Conservation (phyloP, 2,329 filamentous ascomycete species). For the Malbranchea zuffiana region DNA sequence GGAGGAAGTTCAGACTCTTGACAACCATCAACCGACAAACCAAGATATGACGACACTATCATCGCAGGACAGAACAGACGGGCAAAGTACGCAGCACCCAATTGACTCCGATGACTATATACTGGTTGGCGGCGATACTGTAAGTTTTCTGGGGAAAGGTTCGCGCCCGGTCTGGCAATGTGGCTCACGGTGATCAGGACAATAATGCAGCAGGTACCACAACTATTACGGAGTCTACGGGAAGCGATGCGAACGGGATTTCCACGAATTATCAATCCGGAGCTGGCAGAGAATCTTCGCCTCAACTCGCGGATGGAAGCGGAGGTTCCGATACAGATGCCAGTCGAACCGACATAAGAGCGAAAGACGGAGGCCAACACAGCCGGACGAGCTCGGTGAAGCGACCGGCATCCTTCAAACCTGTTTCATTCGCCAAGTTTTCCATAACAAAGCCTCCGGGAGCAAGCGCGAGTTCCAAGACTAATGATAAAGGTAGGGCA, state of each 20-base stretch:
- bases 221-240: slow-evolving; percentile 17
- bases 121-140: slow-evolving; percentile 14
- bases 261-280: slow-evolving; percentile 28
- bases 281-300: slow-evolving; percentile 30
- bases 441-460: slow-evolving; percentile 52
- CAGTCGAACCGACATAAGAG: slow-evolving; percentile 43
- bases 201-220: slow-evolving; percentile 5
- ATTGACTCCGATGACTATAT: background rate
- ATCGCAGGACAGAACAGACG: slow-evolving; percentile 9
- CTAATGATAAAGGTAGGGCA: slow-evolving; percentile 43
- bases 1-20: slow-evolving; percentile 28
- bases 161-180: slow-evolving; percentile 1
- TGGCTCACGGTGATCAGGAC: slow-evolving; percentile 5
- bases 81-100: slow-evolving; percentile 3
- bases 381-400: slow-evolving; percentile 44
- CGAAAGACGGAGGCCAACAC: slow-evolving; percentile 33
- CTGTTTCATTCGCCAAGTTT: slow-evolving; percentile 56
- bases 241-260: slow-evolving; percentile 30
- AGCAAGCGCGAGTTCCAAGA: slow-evolving; percentile 41
- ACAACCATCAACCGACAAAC: slow-evolving; percentile 17
- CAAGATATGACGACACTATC: slow-evolving; percentile 2
- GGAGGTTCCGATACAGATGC: slow-evolving; percentile 54
- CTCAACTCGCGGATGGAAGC: slow-evolving; percentile 32
- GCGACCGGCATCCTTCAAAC: slow-evolving; percentile 53
- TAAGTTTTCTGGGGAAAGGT: slow-evolving; percentile 18